Evolutionary conservation across 176 grass and related monocot genomes (phyloP), one percentile per base, ranked within the genome.

Genomic region (Cenchrus americanus): DNA sequence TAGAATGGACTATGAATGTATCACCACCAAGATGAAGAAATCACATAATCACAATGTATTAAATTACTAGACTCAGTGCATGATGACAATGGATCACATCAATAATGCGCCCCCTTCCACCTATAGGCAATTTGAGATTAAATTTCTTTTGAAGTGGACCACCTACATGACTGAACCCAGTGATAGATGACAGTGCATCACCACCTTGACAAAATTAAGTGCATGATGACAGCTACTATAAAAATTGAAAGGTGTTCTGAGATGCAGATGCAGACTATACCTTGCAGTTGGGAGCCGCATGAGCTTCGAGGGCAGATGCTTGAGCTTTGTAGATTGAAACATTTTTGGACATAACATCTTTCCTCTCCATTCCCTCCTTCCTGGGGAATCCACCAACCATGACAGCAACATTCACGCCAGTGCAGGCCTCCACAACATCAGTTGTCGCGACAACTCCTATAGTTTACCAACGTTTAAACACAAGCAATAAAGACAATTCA

Each of bases 311-410:
- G 42, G 96, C 93, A 78, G 93, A 96, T 54, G 96, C 91, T 91
- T 99, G 96, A 78, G 91, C 78, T 84, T 99, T 99, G 70, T 99
- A 99, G 71, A 99, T 99, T 70, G 93, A 99, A 75, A 96, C 96
- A 89, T 99, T 99, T 83, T 99, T 99, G 0, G 96, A 87, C 93
- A 99, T 96, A 59, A 99, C 91, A 89, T 99, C 96, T 76, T 96
- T 99, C 80, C 93, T 92, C 53, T 99, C 96, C 96, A 99, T 99
- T 59, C 93, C 93, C 78, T 99, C 96, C 84, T 99, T 96, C 91
- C 91, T 93, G 24, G 96, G 93, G 70, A 99, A 99, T 72, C 96
- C 96, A 89, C 93, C 96, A 87, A 99, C 93, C 96, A 99, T 99
- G 74, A 99, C 91, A 0, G 96, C 93, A 48, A 99, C 83, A 66